Conservation (phyloP, 1,139 yeast species). For the Magnusiomyces paraingens region DNA sequence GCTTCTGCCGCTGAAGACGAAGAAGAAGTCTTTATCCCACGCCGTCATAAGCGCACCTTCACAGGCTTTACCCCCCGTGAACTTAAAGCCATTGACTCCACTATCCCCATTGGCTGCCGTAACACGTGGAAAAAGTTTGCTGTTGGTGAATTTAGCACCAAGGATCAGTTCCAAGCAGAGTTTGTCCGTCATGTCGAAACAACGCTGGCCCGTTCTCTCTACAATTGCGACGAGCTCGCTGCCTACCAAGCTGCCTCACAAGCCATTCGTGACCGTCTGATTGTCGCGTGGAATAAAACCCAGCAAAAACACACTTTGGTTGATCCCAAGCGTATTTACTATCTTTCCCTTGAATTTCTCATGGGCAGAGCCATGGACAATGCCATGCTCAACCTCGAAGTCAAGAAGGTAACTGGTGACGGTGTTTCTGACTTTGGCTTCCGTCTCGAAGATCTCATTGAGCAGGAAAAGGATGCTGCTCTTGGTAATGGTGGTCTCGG, state of each 20-base stretch:
- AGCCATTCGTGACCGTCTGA: conserved; percentile 70
- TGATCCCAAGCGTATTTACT: conserved; percentile 84
- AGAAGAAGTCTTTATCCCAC: conserved; percentile 13
- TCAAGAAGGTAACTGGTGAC: conserved; percentile 45
- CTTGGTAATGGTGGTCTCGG: conserved; percentile 96
- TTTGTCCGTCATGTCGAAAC: conserved; percentile 87
- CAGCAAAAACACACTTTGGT: conserved; percentile 82
- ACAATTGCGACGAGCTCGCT: conserved; percentile 86
- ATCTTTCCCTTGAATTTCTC: conserved; percentile 78
- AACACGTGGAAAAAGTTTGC: conserved; percentile 68
- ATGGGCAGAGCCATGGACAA: conserved; percentile 97
- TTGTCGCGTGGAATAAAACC: conserved; percentile 88
- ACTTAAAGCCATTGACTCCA: conserved; percentile 72
- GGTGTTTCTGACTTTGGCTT: conserved; percentile 77
- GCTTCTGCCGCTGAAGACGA: conserved; percentile 7
- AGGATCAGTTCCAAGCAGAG: conserved; percentile 58
- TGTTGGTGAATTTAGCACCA: conserved; percentile 44
- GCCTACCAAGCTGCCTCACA: conserved; percentile 87
- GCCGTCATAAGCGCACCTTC: conserved; percentile 50
- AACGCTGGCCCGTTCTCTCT: conserved; percentile 78
- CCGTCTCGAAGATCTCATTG: conserved; percentile 76
- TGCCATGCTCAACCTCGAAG: conserved; percentile 73
- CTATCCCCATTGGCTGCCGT: conserved; percentile 73
- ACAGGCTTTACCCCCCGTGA: conserved; percentile 92
- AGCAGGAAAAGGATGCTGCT: conserved; percentile 90